phyloP scores from a whole-genome alignment of 345 rosid genomes.

The Cardiospermum halicacabum region DNA sequence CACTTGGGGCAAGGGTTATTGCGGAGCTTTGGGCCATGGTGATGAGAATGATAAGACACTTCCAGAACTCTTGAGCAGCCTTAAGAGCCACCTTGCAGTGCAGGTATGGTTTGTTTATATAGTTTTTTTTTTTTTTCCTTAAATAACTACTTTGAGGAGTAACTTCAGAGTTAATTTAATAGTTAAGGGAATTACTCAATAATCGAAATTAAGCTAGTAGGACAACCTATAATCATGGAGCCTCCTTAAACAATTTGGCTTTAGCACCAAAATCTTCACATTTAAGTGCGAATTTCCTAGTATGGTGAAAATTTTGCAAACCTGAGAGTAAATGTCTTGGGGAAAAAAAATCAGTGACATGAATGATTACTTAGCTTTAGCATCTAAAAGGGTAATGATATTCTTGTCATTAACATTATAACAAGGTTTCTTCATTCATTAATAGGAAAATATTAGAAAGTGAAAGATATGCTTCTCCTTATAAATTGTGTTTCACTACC shows the following conservation, averaged over 20 bases:
- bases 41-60: conserved; percentile 85
- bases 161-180: conserved; percentile 1
- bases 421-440: background rate
- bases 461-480: background rate
- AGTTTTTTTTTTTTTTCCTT: conserved; percentile 7
- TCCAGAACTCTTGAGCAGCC: conserved; percentile 63
- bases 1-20: conserved; percentile 98
- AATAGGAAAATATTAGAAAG: background rate
- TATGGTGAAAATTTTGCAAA: background rate
- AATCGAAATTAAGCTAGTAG: background rate
- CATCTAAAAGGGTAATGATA: background rate
- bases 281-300: too few relatives aligned
- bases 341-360: background rate
- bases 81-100: conserved; percentile 56
- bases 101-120: conserved; percentile 49
- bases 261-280: background rate
- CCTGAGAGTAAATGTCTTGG: background rate
- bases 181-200: background rate
- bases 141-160: background rate
- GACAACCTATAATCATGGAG: background rate
- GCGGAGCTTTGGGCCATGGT: conserved; percentile 97
- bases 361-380: background rate
- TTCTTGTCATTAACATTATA: background rate
- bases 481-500: background rate
- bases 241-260: background rate